A percentile compares a stretch with the other conserved stretches of the same genome.
Conservation (phyloP, 306 rosid species). For the Gastrolobium villosum region DNA sequence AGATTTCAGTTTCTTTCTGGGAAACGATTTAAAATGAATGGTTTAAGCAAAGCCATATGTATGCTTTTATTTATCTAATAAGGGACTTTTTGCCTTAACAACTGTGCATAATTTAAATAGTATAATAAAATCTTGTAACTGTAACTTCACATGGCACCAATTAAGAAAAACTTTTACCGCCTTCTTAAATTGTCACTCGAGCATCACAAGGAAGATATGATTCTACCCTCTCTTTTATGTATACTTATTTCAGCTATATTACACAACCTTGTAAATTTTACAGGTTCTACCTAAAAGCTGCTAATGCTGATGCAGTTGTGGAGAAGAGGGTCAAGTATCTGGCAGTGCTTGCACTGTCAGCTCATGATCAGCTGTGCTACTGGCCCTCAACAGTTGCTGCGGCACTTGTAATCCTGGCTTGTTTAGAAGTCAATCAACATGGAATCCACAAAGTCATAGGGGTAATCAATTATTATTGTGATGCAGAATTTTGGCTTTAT, state of each 20-base stretch:
- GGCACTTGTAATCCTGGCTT: conserved; percentile 83
- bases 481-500: conserved; percentile 13
- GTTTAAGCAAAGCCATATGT: background rate
- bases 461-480: conserved; percentile 56
- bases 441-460: conserved; percentile 66
- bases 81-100: conserved; percentile 20
- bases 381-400: conserved; percentile 98
- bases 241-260: background rate
- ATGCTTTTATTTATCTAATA: background rate
- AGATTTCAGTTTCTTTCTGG: background rate
- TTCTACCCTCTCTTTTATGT: conserved; percentile 12
- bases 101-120: conserved; percentile 12
- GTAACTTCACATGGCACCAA: conserved; percentile 4
- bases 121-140: background rate
- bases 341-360: conserved; percentile 72
- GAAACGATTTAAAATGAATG: conserved; percentile 24
- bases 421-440: conserved; percentile 63
- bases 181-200: conserved; percentile 10
- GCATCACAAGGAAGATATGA: conserved; percentile 20
- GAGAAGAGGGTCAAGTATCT: conserved; percentile 82
- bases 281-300: conserved; percentile 92
- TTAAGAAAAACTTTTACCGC: conserved; percentile 5
- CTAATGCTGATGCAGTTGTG: conserved; percentile 67
- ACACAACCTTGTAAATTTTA: conserved; percentile 13
- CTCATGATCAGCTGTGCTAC: conserved; percentile 67